Evolutionary conservation across 2,329 filamentous ascomycete species (phyloP), one percentile per base, ranked within the genome.

Genomic region (Pseudogymnoascus sp.): DNA sequence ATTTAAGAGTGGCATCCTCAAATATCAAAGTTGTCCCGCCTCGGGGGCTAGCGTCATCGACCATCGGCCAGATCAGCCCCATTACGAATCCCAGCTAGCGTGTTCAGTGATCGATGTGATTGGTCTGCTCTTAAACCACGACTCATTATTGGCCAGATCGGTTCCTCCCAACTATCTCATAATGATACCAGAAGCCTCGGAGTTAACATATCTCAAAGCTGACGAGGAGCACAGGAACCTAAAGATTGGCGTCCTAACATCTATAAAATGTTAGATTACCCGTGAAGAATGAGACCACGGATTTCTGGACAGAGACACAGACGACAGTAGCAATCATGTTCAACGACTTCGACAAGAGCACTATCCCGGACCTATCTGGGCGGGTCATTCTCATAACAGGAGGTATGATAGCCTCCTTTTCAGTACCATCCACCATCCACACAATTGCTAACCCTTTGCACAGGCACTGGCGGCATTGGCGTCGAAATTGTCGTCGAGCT

Each of bases 341-440:
- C 13, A 48, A 27, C 42, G 10, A 13, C 29, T 75, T 76, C 64
- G 69, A 72, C 12, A 69, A 72, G 1, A 67, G 42, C 42, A 29
- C 63, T 29, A 73, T 77, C 18, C 73, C 74, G 1, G 66, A 69
- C 18, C 70, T 77, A 1, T 45, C 65, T 1, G 72, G 69, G 10
- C 76, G 77, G 62, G 74, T 76, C n/a, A 74, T 80, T 60, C 70
- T 81, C 31, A 72, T 81, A 29, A 80, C 78, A 0, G 78, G 78
- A 31, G 78, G 75, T 65, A 27, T 27, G 52, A n/a, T 59, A 5
- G 5, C n/a, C 27, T 40, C 45, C 7, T 6, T 8, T n/a, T 15
- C 42, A 1, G 29, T 29, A 29, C 6, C 2, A 78, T 21, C 29
- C 27, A 25, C 12, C 25, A 36, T 29, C 27, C 6, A 29, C n/a